phyloP scores from a whole-genome alignment of 192 early-diverging fungal species.

The Gorgonomyces haynaldii region DNA sequence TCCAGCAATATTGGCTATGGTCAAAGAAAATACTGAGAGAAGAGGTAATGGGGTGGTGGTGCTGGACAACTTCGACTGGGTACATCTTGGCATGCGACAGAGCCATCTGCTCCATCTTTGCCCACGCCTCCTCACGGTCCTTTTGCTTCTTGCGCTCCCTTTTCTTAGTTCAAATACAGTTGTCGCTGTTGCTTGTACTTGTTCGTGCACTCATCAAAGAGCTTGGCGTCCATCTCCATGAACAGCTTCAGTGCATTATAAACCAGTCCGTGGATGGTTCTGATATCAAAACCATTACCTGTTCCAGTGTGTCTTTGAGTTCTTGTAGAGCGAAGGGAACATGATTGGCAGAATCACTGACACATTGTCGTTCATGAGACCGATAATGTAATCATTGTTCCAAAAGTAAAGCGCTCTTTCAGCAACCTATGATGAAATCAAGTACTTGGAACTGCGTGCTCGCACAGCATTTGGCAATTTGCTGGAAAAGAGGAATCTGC shows the following conservation, averaged over 20 bases:
- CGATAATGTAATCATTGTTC: constrained; percentile 98
- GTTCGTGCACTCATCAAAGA: constrained; percentile 93
- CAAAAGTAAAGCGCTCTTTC: constrained; percentile 96
- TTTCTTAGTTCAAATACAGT: constrained; percentile 32
- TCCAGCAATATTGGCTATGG: constrained; percentile 5
- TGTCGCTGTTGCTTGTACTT: constrained; percentile 86
- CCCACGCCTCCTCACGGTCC: constrained; percentile 73
- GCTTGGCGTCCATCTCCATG: constrained; percentile 87
- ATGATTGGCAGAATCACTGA: constrained; percentile 86
- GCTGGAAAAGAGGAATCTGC: constrained; percentile 83
- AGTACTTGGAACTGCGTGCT: constrained; percentile 93
- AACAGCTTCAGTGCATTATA: constrained; percentile 96
- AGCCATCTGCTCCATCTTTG: constrained; percentile 53
- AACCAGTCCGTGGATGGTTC: constrained; percentile 90
- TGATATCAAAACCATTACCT: constrained; percentile 42
- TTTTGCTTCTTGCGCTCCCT: constrained; percentile 74
- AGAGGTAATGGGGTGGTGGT: neutral
- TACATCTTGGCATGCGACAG: neutral
- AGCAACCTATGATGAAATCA: constrained; percentile 54
- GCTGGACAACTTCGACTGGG: neutral
- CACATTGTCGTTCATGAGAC: constrained; percentile 88
- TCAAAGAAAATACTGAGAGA: constrained; percentile 6
- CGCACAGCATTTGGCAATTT: constrained; percentile 84
- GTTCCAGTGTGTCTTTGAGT: constrained; percentile 98
- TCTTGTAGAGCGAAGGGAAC: constrained; percentile 85